Conservation (phyloP, 345 rosid genomes). For the Populus euphratica region DNA sequence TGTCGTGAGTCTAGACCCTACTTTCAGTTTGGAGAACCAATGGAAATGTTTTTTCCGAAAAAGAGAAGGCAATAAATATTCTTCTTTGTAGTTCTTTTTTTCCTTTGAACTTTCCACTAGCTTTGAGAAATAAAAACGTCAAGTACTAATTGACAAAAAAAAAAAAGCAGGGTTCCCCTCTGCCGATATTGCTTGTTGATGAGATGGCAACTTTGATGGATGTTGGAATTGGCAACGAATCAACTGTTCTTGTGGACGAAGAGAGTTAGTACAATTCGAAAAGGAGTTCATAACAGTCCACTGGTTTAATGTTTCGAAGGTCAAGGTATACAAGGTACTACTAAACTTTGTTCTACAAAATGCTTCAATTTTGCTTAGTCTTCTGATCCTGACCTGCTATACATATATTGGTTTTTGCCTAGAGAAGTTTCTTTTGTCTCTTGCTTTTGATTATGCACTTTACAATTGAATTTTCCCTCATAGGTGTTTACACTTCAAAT, state of each 20-base stretch:
- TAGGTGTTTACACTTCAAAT: background rate
- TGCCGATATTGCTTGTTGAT: slow-evolving; percentile 65
- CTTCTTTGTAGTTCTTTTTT: background rate
- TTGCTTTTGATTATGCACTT: background rate
- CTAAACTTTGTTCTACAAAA: background rate
- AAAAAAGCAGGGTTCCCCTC: slow-evolving; percentile 62
- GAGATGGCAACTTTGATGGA: slow-evolving; percentile 72
- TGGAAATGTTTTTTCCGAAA: too few species aligned
- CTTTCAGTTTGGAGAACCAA: too few species aligned
- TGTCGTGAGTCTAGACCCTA: too few species aligned
- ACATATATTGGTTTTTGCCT: background rate
- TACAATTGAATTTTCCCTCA: background rate
- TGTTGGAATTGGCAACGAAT: slow-evolving; percentile 55
- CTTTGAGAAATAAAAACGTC: background rate
- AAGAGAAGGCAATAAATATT: background rate
- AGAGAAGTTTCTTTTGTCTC: background rate
- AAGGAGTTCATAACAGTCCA: background rate
- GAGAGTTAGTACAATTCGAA: slow-evolving; percentile 2
- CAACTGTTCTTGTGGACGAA: slow-evolving; percentile 73
- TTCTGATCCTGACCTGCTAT: background rate
- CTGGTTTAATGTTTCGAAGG: background rate
- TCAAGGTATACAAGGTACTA: background rate
- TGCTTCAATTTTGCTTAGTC: background rate
- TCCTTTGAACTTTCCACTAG: background rate
- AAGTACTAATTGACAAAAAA: background rate